A percentile compares a stretch with the other conserved stretches of the same genome.
These are phyloP conservation scores for Fusarium oxysporum DNA, from an alignment of 2,329 filamentous ascomycete genomes.

Conservation along the genomic window DNA sequence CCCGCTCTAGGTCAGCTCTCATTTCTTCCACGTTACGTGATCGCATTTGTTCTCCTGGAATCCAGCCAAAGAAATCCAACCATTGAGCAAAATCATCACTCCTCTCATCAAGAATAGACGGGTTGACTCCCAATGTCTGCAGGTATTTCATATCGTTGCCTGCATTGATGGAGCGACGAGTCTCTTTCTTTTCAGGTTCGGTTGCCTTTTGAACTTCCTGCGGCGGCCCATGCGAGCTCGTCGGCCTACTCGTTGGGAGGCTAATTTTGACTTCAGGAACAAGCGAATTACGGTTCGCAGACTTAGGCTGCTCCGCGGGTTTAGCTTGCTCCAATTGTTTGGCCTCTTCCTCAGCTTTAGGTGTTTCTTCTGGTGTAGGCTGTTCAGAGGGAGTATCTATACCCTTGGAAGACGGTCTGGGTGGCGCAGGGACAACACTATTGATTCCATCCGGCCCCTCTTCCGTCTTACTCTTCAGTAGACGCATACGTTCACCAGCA, in stretches of 20 bases:
- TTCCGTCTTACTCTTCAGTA: slow-evolving; percentile 66
- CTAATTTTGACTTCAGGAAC: slow-evolving; percentile 71
- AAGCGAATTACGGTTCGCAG: slow-evolving; percentile 50
- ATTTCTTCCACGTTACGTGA: slow-evolving; percentile 82
- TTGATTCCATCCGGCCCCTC: slow-evolving; percentile 90
- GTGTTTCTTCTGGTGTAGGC: slow-evolving; percentile 19
- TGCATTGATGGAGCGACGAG: slow-evolving; percentile 71
- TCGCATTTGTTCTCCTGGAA: slow-evolving; percentile 78
- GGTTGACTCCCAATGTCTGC: slow-evolving; percentile 80
- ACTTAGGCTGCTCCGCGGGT: slow-evolving; percentile 44
- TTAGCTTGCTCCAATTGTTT: slow-evolving; percentile 24
- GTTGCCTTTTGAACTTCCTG: slow-evolving; percentile 51
- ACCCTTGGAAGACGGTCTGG: slow-evolving; percentile 56
- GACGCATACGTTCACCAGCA: slow-evolving; percentile 81
- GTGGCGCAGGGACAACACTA: slow-evolving; percentile 85
- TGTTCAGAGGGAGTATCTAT: slow-evolving; percentile 47
- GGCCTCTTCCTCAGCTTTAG: not conserved
- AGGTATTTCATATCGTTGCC: slow-evolving; percentile 85
- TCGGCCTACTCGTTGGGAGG: slow-evolving; percentile 57
- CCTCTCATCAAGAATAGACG: slow-evolving; percentile 78
- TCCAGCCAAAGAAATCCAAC: slow-evolving; percentile 90
- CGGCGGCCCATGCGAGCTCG: slow-evolving; percentile 54
- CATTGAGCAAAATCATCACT: slow-evolving; percentile 85
- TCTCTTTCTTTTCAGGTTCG: slow-evolving; percentile 54
- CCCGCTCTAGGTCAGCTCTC: slow-evolving; percentile 84